Percentiles rank a stretch among this genome's conserved stretches.
These are phyloP conservation scores for Nothomitra cinnamomea DNA, from an alignment of 2,329 filamentous ascomycete genomes.

Conservation along the genomic window DNA sequence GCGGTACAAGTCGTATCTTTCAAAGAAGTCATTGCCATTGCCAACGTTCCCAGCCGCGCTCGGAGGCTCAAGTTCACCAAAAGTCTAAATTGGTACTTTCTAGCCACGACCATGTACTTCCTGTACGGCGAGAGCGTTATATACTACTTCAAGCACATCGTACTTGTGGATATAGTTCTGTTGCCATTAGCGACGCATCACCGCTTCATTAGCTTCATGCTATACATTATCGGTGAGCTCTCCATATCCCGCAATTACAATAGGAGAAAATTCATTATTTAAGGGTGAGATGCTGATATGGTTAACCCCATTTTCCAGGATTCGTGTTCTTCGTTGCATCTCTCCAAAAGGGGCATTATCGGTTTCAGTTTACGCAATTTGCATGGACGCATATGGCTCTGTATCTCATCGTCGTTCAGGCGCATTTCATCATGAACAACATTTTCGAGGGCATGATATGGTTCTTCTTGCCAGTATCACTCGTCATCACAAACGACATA, in stretches of 20 bases:
- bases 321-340: constrained; percentile 97
- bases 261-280: not conserved
- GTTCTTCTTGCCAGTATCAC: constrained; percentile 90
- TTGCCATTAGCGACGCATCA: constrained; percentile 92
- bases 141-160: constrained; percentile 99
- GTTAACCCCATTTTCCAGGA: constrained; percentile 34
- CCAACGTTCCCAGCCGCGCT: constrained; percentile 81
- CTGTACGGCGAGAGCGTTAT: constrained; percentile 97
- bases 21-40: constrained; percentile 97
- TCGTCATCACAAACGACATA: constrained; percentile 98
- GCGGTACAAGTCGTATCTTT: constrained; percentile 92
- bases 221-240: constrained; percentile 79
- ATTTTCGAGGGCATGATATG: constrained; percentile 99
- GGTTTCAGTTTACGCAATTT: constrained; percentile 98
- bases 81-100: constrained; percentile 96
- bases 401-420: constrained; percentile 92
- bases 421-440: constrained; percentile 99
- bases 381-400: constrained; percentile 99
- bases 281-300: not conserved
- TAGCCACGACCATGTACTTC: constrained; percentile 98
- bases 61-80: constrained; percentile 87
- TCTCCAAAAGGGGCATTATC: constrained; percentile 88
- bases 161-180: constrained; percentile 83
- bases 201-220: constrained; percentile 94
- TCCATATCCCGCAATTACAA: not conserved